Base-by-base conservation (phyloP, 2,329 filamentous ascomycete species). In the Zasmidium citrigriseum region DNA sequence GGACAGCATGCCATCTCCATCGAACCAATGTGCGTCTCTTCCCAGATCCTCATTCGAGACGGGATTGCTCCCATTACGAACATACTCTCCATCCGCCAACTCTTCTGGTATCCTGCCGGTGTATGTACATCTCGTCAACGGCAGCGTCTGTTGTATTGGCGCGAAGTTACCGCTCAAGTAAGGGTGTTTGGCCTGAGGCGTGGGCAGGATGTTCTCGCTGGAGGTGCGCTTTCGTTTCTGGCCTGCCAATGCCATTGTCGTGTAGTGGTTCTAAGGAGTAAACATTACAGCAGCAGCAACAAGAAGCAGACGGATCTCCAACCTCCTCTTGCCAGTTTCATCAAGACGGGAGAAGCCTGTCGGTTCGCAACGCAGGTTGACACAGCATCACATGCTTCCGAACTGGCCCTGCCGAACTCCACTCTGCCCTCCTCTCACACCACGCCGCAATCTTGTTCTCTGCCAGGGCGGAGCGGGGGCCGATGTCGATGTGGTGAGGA, bases 1-100 rank as follows among this genome's bases (percentile, higher is more conserved):
- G 25, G 83, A 83, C 11, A 90, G 81, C 88, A 90, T 90, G 3
- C 88, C 88, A 69, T 90, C 87, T 27, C 88, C 88, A 64, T 90
- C 88, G 61, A 90, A 90, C 87, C 87, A 90, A 68, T 90, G 88
- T 9, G 85, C 82, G 68, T 88, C 85, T 62, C 86, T 80, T 41
- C 80, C 81, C 2, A 84, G 70, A 54, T 88, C 83, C 21, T 83
- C 77, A 58, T 89, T 86, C 24, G 80, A 80, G 7, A 88, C 77
- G 4, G 88, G 87, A 66, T 90, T 90, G 24, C 84, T 86, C 44
- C 88, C 88, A 68, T 90, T 91, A 16, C 88, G 83, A 24, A 90
- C 83, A 67, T 90, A 90, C 72, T 90, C 83, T 12, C 88, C 88
- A 1, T 86, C 88, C 9, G 80, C 79, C 44, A 91, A 78, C 60